Conservation (phyloP, 2,329 filamentous ascomycete species). For the Alternaria sp. region DNA sequence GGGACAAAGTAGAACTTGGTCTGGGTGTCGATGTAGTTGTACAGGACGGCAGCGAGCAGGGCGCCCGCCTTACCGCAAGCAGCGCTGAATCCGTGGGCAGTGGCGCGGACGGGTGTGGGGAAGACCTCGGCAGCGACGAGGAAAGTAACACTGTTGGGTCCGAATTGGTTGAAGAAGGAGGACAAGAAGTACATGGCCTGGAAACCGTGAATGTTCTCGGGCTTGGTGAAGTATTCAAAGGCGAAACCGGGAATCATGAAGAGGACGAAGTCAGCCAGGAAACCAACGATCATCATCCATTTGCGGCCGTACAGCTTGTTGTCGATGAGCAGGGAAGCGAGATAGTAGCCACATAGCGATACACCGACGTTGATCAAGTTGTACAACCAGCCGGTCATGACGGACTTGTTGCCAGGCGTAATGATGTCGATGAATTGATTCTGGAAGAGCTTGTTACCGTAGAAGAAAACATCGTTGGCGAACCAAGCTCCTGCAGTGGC, state of each 20-base stretch:
- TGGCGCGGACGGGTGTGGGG: conserved; percentile 90
- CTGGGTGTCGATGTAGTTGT: conserved; percentile 89
- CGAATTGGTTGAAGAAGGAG: conserved; percentile 99
- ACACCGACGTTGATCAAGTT: conserved; percentile 91
- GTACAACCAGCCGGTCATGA: conserved; percentile 90
- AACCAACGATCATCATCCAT: conserved; percentile 94
- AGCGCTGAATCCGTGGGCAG: conserved; percentile 93
- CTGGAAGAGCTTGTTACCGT: conserved; percentile 98
- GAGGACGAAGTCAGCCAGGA: conserved; percentile 90
- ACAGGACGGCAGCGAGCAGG: conserved; percentile 83
- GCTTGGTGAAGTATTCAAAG: conserved; percentile 79
- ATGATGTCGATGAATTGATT: conserved; percentile 86
- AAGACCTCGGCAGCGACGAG: conserved; percentile 95
- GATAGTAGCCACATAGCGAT: conserved; percentile 85
- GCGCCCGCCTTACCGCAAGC: conserved; percentile 89
- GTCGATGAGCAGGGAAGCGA: conserved; percentile 87
- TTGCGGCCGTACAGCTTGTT: conserved; percentile 97
- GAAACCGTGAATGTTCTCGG: conserved; percentile 80
- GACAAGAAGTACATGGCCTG: conserved; percentile 98
- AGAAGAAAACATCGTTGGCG: conserved; percentile 98
- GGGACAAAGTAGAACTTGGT: conserved; percentile 91
- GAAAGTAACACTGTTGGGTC: conserved; percentile 96
- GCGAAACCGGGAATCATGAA: conserved; percentile 92
- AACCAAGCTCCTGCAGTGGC: conserved; percentile 92
- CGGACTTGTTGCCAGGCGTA: conserved; percentile 69